phyloP scores from a whole-genome alignment of 2,329 filamentous ascomycete genomes.

The Paecilomyces dactylethromorphus region DNA sequence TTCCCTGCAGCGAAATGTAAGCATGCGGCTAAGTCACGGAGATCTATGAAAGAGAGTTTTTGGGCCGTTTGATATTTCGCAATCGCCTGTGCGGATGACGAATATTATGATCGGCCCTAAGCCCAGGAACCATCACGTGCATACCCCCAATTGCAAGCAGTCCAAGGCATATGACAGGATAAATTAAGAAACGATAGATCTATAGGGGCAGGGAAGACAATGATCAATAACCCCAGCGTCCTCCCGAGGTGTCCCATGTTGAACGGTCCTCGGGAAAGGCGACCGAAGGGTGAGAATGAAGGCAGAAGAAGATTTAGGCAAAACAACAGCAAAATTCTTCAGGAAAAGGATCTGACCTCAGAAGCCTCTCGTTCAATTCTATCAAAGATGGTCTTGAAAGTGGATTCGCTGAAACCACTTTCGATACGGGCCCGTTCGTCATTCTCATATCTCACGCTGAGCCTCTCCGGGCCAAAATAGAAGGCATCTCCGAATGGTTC shows the following conservation, averaged over 20 bases:
- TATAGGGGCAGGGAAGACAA: background rate
- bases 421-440: slow-evolving; percentile 49
- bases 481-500: slow-evolving; percentile 97
- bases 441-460: slow-evolving; percentile 70
- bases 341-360: slow-evolving; percentile 55
- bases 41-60: background rate
- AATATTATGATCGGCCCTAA: background rate
- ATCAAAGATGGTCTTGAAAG: slow-evolving; percentile 62
- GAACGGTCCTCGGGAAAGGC: background rate
- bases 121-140: background rate
- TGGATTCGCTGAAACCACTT: slow-evolving; percentile 39
- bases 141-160: background rate
- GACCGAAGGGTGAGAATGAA: slow-evolving; percentile 1
- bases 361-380: slow-evolving; percentile 64
- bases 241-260: background rate
- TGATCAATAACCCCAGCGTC: background rate
- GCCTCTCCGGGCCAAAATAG: slow-evolving; percentile 87
- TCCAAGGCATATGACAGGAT: background rate
- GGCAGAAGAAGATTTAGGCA: slow-evolving; percentile 9
- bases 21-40: slow-evolving; percentile 17
- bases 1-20: slow-evolving; percentile 56
- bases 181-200: background rate
- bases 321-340: slow-evolving; percentile 14
- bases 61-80: background rate
- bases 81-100: background rate